Conservation (phyloP, 257 asterid genomes). For the Mitragyna speciosa region DNA sequence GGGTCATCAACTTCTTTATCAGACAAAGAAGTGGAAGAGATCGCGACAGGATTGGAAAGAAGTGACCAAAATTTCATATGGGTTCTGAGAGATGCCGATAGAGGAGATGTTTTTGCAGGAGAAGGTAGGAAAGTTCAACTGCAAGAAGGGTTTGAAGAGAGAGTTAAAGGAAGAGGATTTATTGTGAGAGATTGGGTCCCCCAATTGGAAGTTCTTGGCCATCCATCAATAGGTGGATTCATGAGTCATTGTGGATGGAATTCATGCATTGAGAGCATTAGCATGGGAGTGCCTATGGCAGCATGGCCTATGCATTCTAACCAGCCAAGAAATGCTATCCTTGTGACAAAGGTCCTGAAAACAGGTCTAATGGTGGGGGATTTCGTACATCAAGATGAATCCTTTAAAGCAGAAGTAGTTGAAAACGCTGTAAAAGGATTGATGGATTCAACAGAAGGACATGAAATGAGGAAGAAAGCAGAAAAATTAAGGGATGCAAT, state of each 20-base stretch:
- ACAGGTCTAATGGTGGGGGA: constrained; percentile 22
- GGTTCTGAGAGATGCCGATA: constrained; percentile 29
- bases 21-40: constrained; percentile 7
- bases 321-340: constrained; percentile 23
- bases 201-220: constrained; percentile 18
- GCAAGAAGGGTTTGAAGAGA: constrained; percentile 24
- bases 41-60: constrained; percentile 18
- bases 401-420: constrained; percentile 21
- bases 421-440: constrained; percentile 23
- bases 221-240: constrained; percentile 29
- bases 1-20: constrained; percentile 14
- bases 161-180: constrained; percentile 12
- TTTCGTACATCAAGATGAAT: constrained; percentile 16
- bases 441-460: constrained; percentile 31
- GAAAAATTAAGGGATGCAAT: constrained; percentile 14
- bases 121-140: constrained; percentile 13
- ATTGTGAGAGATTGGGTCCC: constrained; percentile 29
- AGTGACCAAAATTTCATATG: constrained; percentile 15
- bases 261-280: constrained; percentile 28
- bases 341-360: constrained; percentile 13
- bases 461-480: constrained; percentile 28
- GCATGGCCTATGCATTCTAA: constrained; percentile 35
- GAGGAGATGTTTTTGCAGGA: constrained; percentile 12
- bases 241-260: constrained; percentile 38
- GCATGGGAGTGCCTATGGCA: constrained; percentile 33